Percentiles rank a stretch among this genome's conserved stretches.
phyloP scores from a whole-genome alignment of 306 rosid genomes.

The Malus asiatica region DNA sequence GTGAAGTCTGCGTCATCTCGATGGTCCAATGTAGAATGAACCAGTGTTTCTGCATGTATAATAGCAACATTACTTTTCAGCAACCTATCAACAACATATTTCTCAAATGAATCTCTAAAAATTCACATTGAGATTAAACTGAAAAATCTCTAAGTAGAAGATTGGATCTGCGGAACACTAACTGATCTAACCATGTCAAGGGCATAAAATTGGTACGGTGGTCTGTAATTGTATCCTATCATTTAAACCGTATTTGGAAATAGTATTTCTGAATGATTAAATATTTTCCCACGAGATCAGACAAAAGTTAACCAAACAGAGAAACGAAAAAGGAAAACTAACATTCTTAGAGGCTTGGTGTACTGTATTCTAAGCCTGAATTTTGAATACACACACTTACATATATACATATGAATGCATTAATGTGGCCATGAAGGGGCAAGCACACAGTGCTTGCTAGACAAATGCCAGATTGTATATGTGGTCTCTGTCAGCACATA shows the following conservation, averaged over 20 bases:
- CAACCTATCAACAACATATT: constrained; percentile 6
- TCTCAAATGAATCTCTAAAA: background rate
- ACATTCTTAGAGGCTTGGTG: background rate
- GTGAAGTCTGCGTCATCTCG: constrained; percentile 81
- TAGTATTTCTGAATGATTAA: background rate
- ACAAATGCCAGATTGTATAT: background rate
- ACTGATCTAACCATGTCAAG: background rate
- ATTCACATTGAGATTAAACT: background rate
- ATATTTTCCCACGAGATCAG: background rate
- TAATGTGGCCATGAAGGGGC: background rate
- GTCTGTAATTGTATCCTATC: background rate
- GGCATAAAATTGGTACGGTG: background rate
- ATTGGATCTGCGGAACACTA: background rate
- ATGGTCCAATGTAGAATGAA: constrained; percentile 84
- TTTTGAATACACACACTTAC: background rate
- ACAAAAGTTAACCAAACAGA: background rate
- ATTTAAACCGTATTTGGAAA: background rate
- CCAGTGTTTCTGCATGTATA: constrained; percentile 80
- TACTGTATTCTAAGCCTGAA: background rate
- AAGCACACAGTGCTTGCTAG: background rate
- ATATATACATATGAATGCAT: background rate
- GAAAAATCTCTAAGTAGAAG: background rate
- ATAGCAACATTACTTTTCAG: constrained; percentile 13
- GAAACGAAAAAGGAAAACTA: background rate
- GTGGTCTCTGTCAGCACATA: background rate